Conservation (phyloP, 805 yeast genomes). For the Priceomyces medius region DNA sequence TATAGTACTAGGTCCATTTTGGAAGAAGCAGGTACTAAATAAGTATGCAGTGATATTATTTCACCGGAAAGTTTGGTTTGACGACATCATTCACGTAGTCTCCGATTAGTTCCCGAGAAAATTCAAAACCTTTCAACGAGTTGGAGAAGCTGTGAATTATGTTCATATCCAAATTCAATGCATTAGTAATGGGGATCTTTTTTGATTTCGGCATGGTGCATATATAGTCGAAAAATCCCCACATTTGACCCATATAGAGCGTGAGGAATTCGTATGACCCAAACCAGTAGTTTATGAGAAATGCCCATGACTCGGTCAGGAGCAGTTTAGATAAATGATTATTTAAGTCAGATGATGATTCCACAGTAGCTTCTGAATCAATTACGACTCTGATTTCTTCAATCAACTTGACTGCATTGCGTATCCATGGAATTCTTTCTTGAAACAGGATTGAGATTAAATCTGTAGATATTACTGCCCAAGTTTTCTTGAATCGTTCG, state of each 20-base stretch:
- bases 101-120: constrained; percentile 17
- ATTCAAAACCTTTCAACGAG: constrained; percentile 20
- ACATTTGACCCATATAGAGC: constrained; percentile 21
- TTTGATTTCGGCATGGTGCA: constrained; percentile 5
- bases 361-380: constrained; percentile 6
- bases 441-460: not conserved
- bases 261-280: constrained; percentile 25
- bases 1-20: too few species aligned
- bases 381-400: not conserved
- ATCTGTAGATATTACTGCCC: constrained; percentile 13
- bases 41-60: too few species aligned
- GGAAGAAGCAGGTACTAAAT: too few species aligned
- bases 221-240: constrained; percentile 22
- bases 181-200: constrained; percentile 15
- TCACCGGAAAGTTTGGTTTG: too few species aligned
- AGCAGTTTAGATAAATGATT: constrained; percentile 1
- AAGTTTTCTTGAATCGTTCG: constrained; percentile 13
- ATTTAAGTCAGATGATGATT: constrained; percentile 3
- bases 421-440: not conserved
- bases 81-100: constrained; percentile 25
- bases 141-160: constrained; percentile 15
- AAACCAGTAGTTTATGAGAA: constrained; percentile 21
- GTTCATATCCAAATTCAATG: constrained; percentile 15
- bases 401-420: not conserved
- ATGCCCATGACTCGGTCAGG: constrained; percentile 10